Evolutionary conservation across 345 rosid genomes (phyloP).

Genomic region (Erysimum cheiranthoides): DNA sequence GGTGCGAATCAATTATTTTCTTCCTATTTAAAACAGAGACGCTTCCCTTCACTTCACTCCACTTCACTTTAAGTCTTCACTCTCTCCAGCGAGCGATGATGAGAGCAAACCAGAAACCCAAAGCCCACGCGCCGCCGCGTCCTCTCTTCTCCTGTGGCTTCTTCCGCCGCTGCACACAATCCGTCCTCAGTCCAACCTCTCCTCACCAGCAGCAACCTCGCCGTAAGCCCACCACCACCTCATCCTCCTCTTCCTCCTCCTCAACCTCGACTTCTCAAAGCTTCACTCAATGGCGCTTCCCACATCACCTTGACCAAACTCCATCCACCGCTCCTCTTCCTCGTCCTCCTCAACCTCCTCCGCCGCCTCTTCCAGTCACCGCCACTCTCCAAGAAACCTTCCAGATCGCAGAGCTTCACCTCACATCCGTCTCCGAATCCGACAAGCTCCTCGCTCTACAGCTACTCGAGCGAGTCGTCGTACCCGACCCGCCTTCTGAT

Average conservation of each 20-base stretch:
- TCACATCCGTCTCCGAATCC: slow-evolving; percentile 57
- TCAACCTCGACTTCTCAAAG: slow-evolving; percentile 84
- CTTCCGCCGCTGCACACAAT: slow-evolving; percentile 83
- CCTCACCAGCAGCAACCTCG: slow-evolving; percentile 38
- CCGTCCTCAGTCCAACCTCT: slow-evolving; percentile 46
- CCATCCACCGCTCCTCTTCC: slow-evolving; percentile 54
- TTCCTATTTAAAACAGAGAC: slow-evolving; percentile 26
- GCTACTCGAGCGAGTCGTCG: slow-evolving; percentile 68
- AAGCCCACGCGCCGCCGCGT: slow-evolving; percentile 69
- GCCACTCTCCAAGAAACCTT: slow-evolving; percentile 63
- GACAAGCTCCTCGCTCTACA: slow-evolving; percentile 76
- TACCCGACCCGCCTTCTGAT: slow-evolving; percentile 79
- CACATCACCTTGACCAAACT: slow-evolving; percentile 52
- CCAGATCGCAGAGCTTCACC: slow-evolving; percentile 73
- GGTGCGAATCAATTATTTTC: slow-evolving; percentile 43
- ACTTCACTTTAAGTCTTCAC: slow-evolving; percentile 13
- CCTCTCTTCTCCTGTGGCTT: slow-evolving; percentile 82
- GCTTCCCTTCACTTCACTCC: slow-evolving; percentile 20
- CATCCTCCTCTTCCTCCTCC: slow-evolving; percentile 77
- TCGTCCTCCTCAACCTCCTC: slow-evolving; percentile 34
- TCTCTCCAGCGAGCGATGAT: slow-evolving; percentile 34
- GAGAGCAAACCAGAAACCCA: slow-evolving; percentile 63
- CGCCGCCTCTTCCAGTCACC: slow-evolving; percentile 53
- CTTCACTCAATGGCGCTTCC: slow-evolving; percentile 92
- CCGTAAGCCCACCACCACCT: slow-evolving; percentile 40